A percentile compares a stretch with the other conserved stretches of the same genome.
Conservation (phyloP, 352 stramenopile genomes). For the Pythium apleroticum region DNA sequence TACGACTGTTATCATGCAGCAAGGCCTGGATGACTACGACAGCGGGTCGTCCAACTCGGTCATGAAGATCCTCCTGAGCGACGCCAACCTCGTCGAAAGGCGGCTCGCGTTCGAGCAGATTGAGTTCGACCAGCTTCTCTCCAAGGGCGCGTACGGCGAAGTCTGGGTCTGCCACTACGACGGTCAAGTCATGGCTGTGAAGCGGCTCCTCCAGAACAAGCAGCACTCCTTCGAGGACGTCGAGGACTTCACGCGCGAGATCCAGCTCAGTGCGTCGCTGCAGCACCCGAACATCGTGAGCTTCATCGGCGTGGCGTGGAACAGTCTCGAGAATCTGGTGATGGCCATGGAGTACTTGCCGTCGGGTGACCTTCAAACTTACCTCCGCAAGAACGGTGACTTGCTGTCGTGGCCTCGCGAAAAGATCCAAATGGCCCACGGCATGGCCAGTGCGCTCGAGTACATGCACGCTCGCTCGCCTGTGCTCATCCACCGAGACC, state of each 20-base stretch:
- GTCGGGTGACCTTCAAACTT: conserved; percentile 4
- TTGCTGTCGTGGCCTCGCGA: conserved; percentile 10
- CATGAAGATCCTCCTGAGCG: conserved; percentile 7
- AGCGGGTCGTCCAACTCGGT: conserved; percentile 1
- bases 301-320: conserved; percentile 25
- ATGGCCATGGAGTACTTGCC: conserved; percentile 19
- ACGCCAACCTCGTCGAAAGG: neutral
- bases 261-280: conserved; percentile 23
- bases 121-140: conserved; percentile 10
- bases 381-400: neutral
- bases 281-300: conserved; percentile 21
- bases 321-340: conserved; percentile 13
- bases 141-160: conserved; percentile 27
- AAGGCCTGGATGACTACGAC: conserved; percentile 8
- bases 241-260: conserved; percentile 23
- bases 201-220: conserved; percentile 18
- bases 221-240: conserved; percentile 9
- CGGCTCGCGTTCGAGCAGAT: conserved; percentile 9
- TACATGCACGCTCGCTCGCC: conserved; percentile 12
- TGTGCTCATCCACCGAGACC: conserved; percentile 15
- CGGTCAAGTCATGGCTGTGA: conserved; percentile 29
- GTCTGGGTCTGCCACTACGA: conserved; percentile 26
- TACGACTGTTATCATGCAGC: neutral
- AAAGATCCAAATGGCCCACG: conserved; percentile 11
- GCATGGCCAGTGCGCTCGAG: conserved; percentile 4